Percentiles rank a stretch among this genome's conserved stretches.
These are phyloP conservation scores for Saccharomycopsis sp. DNA, from an alignment of 805 yeast species.

Conservation along the genomic window DNA sequence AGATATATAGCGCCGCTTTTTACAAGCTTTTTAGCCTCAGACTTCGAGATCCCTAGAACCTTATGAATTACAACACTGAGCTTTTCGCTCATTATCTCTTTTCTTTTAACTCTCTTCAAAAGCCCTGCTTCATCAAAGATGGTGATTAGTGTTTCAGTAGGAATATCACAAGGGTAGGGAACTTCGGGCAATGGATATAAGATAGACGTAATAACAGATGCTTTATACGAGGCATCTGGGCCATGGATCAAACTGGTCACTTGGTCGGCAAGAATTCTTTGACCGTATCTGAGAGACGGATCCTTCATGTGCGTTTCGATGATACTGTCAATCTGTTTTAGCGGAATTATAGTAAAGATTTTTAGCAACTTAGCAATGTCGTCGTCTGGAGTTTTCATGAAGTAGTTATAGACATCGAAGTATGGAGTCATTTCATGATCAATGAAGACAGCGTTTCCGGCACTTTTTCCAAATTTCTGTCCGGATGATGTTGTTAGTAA, in stretches of 20 bases:
- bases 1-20: conserved; percentile 66
- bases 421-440: conserved; percentile 70
- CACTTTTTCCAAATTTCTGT: conserved; percentile 92
- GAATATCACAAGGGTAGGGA: conserved; percentile 39
- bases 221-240: conserved; percentile 59
- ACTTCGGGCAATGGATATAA: conserved; percentile 54
- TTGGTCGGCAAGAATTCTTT: conserved; percentile 59
- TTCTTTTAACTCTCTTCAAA: conserved; percentile 32
- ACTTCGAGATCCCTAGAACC: conserved; percentile 41
- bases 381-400: conserved; percentile 71
- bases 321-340: conserved; percentile 47
- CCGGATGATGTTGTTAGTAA: conserved; percentile 82
- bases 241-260: conserved; percentile 88
- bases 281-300: conserved; percentile 68
- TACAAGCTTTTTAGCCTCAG: conserved; percentile 57
- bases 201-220: conserved; percentile 59
- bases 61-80: conserved; percentile 48
- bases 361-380: conserved; percentile 64
- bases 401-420: conserved; percentile 78
- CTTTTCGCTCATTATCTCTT: conserved; percentile 33
- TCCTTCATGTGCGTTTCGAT: conserved; percentile 45
- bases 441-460: conserved; percentile 92
- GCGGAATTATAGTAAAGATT: conserved; percentile 74
- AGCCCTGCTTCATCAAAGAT: conserved; percentile 58
- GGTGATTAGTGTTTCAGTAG: conserved; percentile 42